phyloP scores from a whole-genome alignment of 1,284 basidiomycete species.

The Singerocomus inundabilis region DNA sequence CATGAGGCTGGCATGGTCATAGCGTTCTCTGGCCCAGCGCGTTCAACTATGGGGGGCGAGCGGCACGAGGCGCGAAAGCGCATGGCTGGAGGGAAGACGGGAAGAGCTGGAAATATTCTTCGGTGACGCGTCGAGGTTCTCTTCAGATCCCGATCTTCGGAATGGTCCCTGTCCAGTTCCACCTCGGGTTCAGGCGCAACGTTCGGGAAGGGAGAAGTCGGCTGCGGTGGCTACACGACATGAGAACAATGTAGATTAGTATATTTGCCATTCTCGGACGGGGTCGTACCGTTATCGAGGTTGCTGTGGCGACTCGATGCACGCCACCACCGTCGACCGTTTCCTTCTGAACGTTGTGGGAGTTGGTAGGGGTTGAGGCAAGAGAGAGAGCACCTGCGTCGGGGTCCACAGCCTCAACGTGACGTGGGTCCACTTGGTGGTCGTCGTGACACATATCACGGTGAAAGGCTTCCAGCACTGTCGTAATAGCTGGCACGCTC shows the following conservation, averaged over 20 bases:
- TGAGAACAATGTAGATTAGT: slow-evolving; percentile 18
- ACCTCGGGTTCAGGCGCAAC: slow-evolving; percentile 7
- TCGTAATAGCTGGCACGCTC: slow-evolving; percentile 30
- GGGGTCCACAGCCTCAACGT: slow-evolving; percentile 11
- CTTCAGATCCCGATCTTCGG: slow-evolving; percentile 15
- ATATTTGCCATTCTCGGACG: slow-evolving; percentile 15
- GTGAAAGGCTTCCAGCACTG: slow-evolving; percentile 22
- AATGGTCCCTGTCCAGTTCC: slow-evolving; percentile 7
- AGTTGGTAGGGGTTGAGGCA: not conserved
- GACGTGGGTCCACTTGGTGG: slow-evolving; percentile 12
- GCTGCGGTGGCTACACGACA: slow-evolving; percentile 24
- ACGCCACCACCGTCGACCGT: slow-evolving; percentile 26
- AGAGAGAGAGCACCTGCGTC: slow-evolving; percentile 1
- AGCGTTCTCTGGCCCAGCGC: slow-evolving; percentile 2
- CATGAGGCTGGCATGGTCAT: slow-evolving; percentile 12
- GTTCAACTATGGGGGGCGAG: slow-evolving; percentile 9
- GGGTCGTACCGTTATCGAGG: slow-evolving; percentile 34
- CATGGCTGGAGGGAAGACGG: slow-evolving; percentile 14
- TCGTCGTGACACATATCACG: slow-evolving; percentile 22
- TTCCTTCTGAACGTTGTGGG: slow-evolving; percentile 16
- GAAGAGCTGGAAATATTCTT: slow-evolving; percentile 23
- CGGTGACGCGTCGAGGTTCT: slow-evolving; percentile 13
- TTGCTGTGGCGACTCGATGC: slow-evolving; percentile 32
- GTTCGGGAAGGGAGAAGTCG: slow-evolving; percentile 19
- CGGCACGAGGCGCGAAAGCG: slow-evolving; percentile 17